Evolutionary conservation across 2,329 filamentous ascomycete genomes (phyloP).

Genomic region (Balansia obtecta): DNA sequence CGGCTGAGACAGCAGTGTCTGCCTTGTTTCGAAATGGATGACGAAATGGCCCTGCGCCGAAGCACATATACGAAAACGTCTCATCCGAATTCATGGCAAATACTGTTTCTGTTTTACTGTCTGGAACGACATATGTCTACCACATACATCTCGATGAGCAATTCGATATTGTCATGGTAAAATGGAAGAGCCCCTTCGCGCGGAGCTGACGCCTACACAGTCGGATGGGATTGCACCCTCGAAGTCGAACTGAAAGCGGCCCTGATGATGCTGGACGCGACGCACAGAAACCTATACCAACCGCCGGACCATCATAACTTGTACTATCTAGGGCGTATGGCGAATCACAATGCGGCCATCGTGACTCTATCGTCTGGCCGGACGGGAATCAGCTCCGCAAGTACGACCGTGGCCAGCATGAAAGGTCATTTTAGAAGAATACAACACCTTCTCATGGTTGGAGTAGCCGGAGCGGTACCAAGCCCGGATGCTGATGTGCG

Average conservation of each 20-base stretch:
- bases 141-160: too few species aligned
- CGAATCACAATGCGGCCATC: constrained; percentile 19
- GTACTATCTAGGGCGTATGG: constrained; percentile 16
- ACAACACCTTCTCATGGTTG: constrained; percentile 10
- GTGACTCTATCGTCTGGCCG: constrained; percentile 18
- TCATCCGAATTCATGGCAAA: too few species aligned
- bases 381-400: constrained; percentile 18
- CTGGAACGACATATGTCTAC: too few species aligned
- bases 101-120: too few species aligned
- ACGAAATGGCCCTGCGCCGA: too few species aligned
- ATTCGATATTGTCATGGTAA: too few species aligned
- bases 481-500: constrained; percentile 3
- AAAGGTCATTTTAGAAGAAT: constrained; percentile 18
- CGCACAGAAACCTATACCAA: background rate
- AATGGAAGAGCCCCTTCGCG: too few species aligned
- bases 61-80: too few species aligned
- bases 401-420: constrained; percentile 19
- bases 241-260: background rate
- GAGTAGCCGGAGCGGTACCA: constrained; percentile 12
- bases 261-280: background rate
- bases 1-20: too few species aligned
- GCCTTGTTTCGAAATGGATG: too few species aligned
- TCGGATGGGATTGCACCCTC: constrained; percentile 1
- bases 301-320: constrained; percentile 2
- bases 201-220: background rate